phyloP scores from a whole-genome alignment of 2,329 filamentous ascomycete genomes.

The Rhynchosporium secalis region DNA sequence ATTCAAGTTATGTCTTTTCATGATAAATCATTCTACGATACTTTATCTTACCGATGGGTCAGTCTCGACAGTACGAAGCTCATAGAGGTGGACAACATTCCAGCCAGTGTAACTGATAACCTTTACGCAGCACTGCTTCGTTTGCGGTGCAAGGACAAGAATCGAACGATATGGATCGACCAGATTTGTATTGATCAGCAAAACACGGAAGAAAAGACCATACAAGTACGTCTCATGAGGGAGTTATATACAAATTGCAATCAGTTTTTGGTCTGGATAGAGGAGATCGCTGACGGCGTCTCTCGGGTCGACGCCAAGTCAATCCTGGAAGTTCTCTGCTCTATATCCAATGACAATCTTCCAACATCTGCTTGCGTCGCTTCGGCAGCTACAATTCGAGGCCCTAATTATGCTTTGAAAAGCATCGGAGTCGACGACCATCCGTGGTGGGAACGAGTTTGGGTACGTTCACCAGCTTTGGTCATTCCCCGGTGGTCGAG shows the following conservation, averaged over 20 bases:
- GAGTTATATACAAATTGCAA: not conserved
- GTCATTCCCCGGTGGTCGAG: no score
- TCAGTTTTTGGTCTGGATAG: not conserved
- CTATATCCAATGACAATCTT: not conserved
- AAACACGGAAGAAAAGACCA: not conserved
- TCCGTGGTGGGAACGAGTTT: not conserved
- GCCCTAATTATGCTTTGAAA: not conserved
- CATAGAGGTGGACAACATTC: not conserved
- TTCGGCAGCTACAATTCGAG: not conserved
- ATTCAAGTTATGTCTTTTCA: not conserved
- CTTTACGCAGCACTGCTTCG: constrained; percentile 2
- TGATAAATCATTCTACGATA: not conserved
- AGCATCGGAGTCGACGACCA: not conserved
- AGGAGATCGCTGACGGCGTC: not conserved
- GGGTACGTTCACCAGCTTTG: not conserved
- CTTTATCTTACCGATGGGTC: not conserved
- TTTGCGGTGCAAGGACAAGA: not conserved
- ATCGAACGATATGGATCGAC: not conserved
- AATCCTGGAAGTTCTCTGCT: not conserved
- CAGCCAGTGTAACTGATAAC: not conserved
- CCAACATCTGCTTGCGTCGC: not conserved
- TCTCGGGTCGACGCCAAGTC: not conserved
- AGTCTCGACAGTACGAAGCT: not conserved
- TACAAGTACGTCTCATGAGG: constrained; percentile 1
- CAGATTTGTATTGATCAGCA: constrained; percentile 1